Evolutionary conservation across 805 yeast genomes (phyloP).

Genomic region (Candida golubevii): DNA sequence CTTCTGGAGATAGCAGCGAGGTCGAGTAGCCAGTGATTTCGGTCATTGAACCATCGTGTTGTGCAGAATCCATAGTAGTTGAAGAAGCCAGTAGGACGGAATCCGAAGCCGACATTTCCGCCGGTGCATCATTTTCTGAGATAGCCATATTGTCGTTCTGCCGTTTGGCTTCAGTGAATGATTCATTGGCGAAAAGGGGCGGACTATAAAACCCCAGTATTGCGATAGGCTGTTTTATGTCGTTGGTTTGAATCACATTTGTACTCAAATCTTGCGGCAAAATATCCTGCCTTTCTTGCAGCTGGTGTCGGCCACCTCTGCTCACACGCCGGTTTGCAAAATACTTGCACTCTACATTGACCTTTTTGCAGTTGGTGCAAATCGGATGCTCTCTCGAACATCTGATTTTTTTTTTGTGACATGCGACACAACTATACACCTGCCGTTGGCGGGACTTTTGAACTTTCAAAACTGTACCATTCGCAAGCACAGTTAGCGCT

Average conservation of each 20-base stretch:
- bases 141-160: too few species aligned
- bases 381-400: conserved; percentile 58
- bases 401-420: conserved; percentile 59
- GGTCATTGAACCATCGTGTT: background rate
- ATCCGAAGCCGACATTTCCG: too few species aligned
- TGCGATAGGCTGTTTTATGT: too few species aligned
- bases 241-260: too few species aligned
- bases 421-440: conserved; percentile 52
- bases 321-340: conserved; percentile 55
- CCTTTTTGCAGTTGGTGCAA: conserved; percentile 50
- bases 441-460: conserved; percentile 59
- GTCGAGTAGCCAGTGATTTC: background rate
- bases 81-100: too few species aligned
- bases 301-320: conserved; percentile 30
- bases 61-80: background rate
- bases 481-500: conserved; percentile 32
- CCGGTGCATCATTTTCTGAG: too few species aligned
- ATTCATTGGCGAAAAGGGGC: too few species aligned
- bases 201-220: background rate
- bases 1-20: background rate
- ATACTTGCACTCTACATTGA: conserved; percentile 47
- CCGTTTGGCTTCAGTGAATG: too few species aligned
- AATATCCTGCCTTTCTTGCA: background rate
- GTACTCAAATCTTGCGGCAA: too few species aligned
- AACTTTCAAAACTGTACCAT: conserved; percentile 54